phyloP scores from a whole-genome alignment of 2,329 filamentous ascomycete genomes.

The Aulographum hederae region DNA sequence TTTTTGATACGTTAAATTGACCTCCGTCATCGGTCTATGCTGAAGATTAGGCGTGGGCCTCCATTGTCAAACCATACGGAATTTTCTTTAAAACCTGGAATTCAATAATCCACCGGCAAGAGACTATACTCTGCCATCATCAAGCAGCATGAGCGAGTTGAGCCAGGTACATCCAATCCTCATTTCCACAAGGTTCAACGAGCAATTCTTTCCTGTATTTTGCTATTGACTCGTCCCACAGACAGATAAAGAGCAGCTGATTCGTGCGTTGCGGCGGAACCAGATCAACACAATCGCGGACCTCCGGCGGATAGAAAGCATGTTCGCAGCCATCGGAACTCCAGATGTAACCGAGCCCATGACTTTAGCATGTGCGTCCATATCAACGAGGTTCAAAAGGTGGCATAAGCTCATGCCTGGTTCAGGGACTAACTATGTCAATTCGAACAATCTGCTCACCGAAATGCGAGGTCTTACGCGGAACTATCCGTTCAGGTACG shows the following conservation, averaged over 20 bases:
- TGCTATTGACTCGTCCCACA: constrained; percentile 8
- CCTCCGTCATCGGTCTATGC: no score
- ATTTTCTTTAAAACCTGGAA: constrained; percentile 9
- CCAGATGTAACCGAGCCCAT: constrained; percentile 46
- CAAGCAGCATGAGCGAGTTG: constrained; percentile 1
- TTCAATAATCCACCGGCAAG: not conserved
- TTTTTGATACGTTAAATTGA: no score
- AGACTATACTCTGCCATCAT: not conserved
- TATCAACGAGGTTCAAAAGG: not conserved
- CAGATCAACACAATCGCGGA: constrained; percentile 58
- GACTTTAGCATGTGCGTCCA: constrained; percentile 40
- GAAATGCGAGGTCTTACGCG: constrained; percentile 51
- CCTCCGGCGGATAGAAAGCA: constrained; percentile 51
- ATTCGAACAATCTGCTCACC: constrained; percentile 47
- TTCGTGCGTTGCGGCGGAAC: constrained; percentile 45
- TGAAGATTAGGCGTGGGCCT: no score
- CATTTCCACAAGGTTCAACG: no score
- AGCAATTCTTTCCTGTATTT: not conserved
- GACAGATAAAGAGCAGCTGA: constrained; percentile 34
- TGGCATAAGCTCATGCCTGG: not conserved
- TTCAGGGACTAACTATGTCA: constrained; percentile 45
- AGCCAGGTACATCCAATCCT: constrained; percentile 1
- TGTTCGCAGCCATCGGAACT: constrained; percentile 38
- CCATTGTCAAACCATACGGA: no score
- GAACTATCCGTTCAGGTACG: constrained; percentile 42